These are phyloP conservation scores for Dichomitus squalens DNA, from an alignment of 1,284 basidiomycete genomes.

Conservation along the genomic window DNA sequence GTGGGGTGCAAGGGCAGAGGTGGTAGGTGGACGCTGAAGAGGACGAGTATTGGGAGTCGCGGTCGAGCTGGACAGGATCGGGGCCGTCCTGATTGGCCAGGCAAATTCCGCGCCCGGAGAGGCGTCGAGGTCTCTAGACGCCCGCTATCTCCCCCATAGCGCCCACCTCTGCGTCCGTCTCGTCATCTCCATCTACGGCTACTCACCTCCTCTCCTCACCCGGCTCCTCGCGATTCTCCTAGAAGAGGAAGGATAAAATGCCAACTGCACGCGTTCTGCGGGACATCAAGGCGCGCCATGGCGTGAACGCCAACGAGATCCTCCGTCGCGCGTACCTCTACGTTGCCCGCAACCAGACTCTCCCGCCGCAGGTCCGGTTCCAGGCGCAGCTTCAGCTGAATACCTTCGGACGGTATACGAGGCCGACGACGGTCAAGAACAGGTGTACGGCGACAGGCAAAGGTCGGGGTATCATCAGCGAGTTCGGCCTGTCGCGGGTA, in stretches of 20 bases:
- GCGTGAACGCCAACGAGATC: constrained; percentile 76
- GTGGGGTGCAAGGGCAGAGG: constrained; percentile 9
- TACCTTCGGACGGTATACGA: constrained; percentile 81
- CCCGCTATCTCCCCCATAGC: not conserved
- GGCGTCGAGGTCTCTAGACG: not conserved
- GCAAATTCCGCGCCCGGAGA: constrained; percentile 1
- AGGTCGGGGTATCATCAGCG: constrained; percentile 85
- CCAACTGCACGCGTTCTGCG: constrained; percentile 64
- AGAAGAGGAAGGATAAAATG: constrained; percentile 24
- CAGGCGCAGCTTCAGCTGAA: constrained; percentile 96
- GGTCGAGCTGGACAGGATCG: constrained; percentile 19
- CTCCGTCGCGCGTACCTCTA: constrained; percentile 86
- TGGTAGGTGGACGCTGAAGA: constrained; percentile 12
- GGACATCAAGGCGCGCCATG: constrained; percentile 76
- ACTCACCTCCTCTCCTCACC: not conserved
- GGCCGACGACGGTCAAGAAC: constrained; percentile 86
- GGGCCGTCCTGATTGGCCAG: constrained; percentile 19
- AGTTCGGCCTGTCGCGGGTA: constrained; percentile 89
- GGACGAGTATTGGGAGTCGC: constrained; percentile 4
- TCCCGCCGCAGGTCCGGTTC: constrained; percentile 86
- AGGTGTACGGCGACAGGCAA: constrained; percentile 84
- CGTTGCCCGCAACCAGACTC: constrained; percentile 85
- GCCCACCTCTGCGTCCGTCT: constrained; percentile 2
- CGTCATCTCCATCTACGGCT: constrained; percentile 8
- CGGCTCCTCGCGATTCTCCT: not conserved